phyloP scores from a whole-genome alignment of 805 yeast species.

The Candida silvicultrix region DNA sequence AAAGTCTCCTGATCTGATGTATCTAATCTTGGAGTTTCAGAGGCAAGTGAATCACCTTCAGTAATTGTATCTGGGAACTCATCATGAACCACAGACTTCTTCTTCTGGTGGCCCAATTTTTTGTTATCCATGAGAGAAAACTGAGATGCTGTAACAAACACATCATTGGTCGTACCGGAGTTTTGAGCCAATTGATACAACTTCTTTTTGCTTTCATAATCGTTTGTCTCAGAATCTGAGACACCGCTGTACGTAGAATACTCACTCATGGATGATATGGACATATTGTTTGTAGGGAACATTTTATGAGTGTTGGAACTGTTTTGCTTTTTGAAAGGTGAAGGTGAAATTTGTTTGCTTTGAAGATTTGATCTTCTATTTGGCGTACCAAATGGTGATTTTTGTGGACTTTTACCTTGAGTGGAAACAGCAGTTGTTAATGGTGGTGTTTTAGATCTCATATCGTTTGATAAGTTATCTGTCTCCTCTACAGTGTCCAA shows the following conservation, averaged over 20 bases:
- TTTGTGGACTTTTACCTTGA: neutral
- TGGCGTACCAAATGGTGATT: neutral
- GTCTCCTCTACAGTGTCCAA: neutral
- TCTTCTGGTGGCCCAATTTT: neutral
- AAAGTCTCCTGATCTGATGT: neutral
- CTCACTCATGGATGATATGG: constrained; percentile 20
- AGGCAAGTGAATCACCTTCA: neutral
- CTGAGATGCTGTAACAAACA: constrained; percentile 34
- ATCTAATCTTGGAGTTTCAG: neutral
- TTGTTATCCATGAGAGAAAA: constrained; percentile 19
- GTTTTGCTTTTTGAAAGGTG: constrained; percentile 1
- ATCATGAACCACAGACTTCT: neutral
- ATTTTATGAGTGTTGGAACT: neutral
- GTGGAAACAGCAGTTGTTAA: neutral
- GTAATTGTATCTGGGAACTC: neutral
- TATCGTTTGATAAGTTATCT: neutral
- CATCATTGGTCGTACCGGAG: constrained; percentile 22
- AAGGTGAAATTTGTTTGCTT: neutral
- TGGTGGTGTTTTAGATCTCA: neutral
- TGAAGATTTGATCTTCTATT: neutral
- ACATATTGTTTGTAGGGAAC: constrained; percentile 8
- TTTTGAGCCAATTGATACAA: constrained; percentile 12
- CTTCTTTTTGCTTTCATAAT: constrained; percentile 5
- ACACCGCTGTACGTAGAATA: constrained; percentile 12
- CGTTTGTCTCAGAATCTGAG: constrained; percentile 1